Conservation (phyloP, 805 yeast species). For the Wickerhamomyces subpelliculosus region DNA sequence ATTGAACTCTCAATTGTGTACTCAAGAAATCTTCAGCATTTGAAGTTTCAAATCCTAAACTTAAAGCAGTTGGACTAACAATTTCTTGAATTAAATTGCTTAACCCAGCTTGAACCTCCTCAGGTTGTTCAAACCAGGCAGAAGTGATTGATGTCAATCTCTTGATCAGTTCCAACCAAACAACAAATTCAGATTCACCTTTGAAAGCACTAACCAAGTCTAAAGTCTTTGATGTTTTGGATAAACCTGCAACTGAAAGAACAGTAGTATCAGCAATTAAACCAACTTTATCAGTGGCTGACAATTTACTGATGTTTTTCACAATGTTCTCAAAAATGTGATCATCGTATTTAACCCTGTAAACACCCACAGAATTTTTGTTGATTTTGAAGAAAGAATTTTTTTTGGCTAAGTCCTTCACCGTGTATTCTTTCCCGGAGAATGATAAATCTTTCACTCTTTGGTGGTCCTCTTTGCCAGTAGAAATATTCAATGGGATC, state of each 20-base stretch:
- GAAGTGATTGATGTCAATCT: constrained; percentile 38
- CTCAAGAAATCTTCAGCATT: constrained; percentile 46
- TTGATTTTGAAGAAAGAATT: constrained; percentile 57
- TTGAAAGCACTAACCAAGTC: constrained; percentile 52
- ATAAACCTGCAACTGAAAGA: constrained; percentile 61
- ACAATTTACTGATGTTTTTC: constrained; percentile 43
- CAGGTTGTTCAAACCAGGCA: constrained; percentile 49
- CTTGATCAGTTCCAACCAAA: constrained; percentile 52
- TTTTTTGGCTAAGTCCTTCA: constrained; percentile 36
- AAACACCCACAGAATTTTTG: constrained; percentile 67
- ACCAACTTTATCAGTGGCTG: constrained; percentile 70
- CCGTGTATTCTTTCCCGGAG: constrained; percentile 38
- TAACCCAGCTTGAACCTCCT: constrained; percentile 37
- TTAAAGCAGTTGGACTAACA: constrained; percentile 43
- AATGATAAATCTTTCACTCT: constrained; percentile 50
- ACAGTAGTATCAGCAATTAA: constrained; percentile 67
- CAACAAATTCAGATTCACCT: constrained; percentile 52
- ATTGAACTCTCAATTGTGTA: constrained; percentile 58
- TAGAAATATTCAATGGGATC: constrained; percentile 39
- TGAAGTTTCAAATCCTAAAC: constrained; percentile 56
- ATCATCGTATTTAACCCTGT: constrained; percentile 62
- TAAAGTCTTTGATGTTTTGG: constrained; percentile 53
- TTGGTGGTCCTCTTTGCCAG: constrained; percentile 40
- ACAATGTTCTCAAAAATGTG: constrained; percentile 60
- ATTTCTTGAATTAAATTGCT: constrained; percentile 44